These are phyloP conservation scores for Populus deltoides DNA, from an alignment of 345 rosid genomes.

Conservation along the genomic window DNA sequence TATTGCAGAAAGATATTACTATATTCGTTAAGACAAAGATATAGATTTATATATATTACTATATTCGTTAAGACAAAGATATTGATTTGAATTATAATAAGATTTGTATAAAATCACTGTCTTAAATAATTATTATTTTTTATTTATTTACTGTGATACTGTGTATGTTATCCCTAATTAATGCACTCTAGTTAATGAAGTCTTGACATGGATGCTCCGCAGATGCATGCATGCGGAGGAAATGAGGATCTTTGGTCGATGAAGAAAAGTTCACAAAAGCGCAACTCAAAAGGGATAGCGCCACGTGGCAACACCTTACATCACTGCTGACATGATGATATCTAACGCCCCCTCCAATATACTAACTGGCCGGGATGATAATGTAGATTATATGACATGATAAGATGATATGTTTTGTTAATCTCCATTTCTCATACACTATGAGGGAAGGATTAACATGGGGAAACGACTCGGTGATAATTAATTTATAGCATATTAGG, in stretches of 20 bases:
- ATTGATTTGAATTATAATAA: no score
- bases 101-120: no score
- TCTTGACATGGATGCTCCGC: no score
- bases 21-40: no score
- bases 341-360: background rate
- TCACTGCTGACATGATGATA: background rate
- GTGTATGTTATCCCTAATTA: no score
- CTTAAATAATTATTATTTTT: no score
- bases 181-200: no score
- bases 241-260: background rate
- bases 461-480: background rate
- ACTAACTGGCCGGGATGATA: conserved; percentile 20
- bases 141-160: no score
- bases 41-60: no score
- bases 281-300: background rate
- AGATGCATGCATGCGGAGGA: background rate
- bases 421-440: background rate
- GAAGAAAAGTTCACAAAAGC: background rate
- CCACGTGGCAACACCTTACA: background rate
- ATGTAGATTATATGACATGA: conserved; percentile 24
- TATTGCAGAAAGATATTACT: no score
- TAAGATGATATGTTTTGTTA: conserved; percentile 22
- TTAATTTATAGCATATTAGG: background rate
- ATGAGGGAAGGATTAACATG: background rate
- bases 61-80: no score